Percentiles rank a stretch among this genome's conserved stretches.
These are phyloP conservation scores for Jaltomata sinuosa DNA, from an alignment of 257 asterid species.

Conservation along the genomic window DNA sequence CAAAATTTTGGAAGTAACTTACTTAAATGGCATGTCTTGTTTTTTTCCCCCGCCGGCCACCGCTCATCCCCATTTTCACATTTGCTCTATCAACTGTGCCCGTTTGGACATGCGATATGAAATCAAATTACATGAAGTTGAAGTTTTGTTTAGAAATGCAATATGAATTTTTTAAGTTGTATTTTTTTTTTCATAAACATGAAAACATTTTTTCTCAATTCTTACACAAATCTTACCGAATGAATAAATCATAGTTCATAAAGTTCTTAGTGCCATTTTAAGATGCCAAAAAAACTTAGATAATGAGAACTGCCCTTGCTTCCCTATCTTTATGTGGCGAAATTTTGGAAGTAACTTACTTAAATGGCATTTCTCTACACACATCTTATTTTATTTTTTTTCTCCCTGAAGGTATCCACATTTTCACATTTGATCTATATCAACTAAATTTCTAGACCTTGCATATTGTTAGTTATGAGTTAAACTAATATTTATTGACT, in stretches of 20 bases:
- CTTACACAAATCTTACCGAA: too few species aligned
- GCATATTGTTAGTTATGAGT: not conserved
- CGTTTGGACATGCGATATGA: too few species aligned
- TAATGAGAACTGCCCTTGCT: not conserved
- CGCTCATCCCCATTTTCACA: not conserved
- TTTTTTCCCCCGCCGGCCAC: not conserved
- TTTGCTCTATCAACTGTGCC: too few species aligned
- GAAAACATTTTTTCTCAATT: too few species aligned
- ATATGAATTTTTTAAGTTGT: too few species aligned
- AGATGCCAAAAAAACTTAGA: too few species aligned
- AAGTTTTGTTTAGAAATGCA: too few species aligned
- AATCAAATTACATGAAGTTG: too few species aligned
- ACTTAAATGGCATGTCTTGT: not conserved
- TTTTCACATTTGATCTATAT: not conserved
- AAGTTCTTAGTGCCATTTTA: not conserved
- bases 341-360: not conserved
- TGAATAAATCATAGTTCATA: too few species aligned
- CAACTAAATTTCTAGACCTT: not conserved
- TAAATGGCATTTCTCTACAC: not conserved
- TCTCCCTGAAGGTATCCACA: not conserved
- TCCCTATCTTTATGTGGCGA: not conserved
- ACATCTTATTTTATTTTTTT: not conserved
- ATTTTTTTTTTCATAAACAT: too few species aligned
- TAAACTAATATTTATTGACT: not conserved
- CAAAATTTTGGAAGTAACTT: not conserved